Evolutionary conservation across 2,329 filamentous ascomycete species (phyloP), one percentile per base, ranked within the genome.

Genomic region (Neonectria coccinea): DNA sequence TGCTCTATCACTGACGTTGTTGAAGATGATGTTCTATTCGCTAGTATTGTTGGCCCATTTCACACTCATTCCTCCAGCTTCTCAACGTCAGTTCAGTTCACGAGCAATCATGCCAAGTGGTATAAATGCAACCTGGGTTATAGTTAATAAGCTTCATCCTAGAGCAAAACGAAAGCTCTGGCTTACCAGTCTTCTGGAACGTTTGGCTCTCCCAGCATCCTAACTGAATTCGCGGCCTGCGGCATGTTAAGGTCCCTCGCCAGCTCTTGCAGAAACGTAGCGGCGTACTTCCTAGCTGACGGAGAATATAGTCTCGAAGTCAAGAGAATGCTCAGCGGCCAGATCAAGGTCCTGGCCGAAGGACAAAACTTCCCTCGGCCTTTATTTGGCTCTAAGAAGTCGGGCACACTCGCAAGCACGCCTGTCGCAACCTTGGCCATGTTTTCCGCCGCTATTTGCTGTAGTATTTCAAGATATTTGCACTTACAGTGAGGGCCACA

Each of bases 241-340:
- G 72, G 71, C 27, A 74, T 31, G 9, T 71, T 72, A 31, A 70
- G 51, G 20, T 72, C 71, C 7, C 59, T 44, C 6, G 66, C 65
- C 18, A 75, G 48, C 48, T 64, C 65, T n/a, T 73, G 64, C 4
- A 75, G 29, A 22, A 63, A 67, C 10, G 59, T 47, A 9, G 56
- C 42, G 9, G 71, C 69, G 39, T 67, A 67, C 4, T 56, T 58
- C 8, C 61, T 63, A 2, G 53, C 58, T 14, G 62, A 59, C 5
- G 44, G n/a, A 1, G 65, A 61, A 47, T 65, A 67, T 1, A 67
- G 18, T 5, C 41, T 7, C 11, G 47, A 59, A 14, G 60, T 53
- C 27, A 72, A 54, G 4, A 75, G 41, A 22, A 75, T 66, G 2
- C 59, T 59, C 45, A 74, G 55, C 5, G 73, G 72, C 73, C 72